Evolutionary conservation across 176 grass and related monocot species (phyloP).

Genomic region (Elaeis guineensis): DNA sequence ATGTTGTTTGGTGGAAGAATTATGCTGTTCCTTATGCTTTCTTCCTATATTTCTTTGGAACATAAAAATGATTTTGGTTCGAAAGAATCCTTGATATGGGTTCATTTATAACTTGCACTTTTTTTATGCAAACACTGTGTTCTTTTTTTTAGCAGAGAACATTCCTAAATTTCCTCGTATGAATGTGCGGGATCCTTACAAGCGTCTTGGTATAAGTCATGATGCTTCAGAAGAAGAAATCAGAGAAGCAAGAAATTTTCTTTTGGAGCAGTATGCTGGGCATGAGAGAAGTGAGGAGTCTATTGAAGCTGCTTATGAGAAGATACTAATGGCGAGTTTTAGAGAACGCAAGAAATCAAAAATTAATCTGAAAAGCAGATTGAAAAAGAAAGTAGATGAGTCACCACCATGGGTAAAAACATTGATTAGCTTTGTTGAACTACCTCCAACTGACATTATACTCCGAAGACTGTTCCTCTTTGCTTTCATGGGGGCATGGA

Average conservation of each 20-base stretch:
- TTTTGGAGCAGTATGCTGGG: slow-evolving; percentile 64
- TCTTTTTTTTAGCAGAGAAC: slow-evolving; percentile 36
- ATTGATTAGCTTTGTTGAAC: slow-evolving; percentile 63
- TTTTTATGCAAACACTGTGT: no score
- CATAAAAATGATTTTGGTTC: no score
- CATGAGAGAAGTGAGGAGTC: slow-evolving; percentile 77
- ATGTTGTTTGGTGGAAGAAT: no score
- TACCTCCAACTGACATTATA: slow-evolving; percentile 63
- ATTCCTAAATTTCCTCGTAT: slow-evolving; percentile 61
- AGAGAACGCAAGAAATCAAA: slow-evolving; percentile 72
- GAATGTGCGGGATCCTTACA: slow-evolving; percentile 63
- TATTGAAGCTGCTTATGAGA: slow-evolving; percentile 93
- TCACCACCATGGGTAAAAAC: slow-evolving; percentile 75
- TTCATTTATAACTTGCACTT: no score
- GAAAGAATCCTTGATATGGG: no score
- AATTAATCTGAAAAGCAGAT: slow-evolving; percentile 78
- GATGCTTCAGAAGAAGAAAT: slow-evolving; percentile 95
- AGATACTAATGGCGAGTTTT: slow-evolving; percentile 90
- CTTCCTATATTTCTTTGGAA: no score
- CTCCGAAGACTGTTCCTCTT: slow-evolving; percentile 82
- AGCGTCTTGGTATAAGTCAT: slow-evolving; percentile 61
- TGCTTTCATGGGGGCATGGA: slow-evolving; percentile 91
- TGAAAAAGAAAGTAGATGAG: slow-evolving; percentile 65
- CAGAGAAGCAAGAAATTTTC: slow-evolving; percentile 61
- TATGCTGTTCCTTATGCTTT: no score